phyloP scores from a whole-genome alignment of 306 rosid genomes.

The Castanea mollissima region DNA sequence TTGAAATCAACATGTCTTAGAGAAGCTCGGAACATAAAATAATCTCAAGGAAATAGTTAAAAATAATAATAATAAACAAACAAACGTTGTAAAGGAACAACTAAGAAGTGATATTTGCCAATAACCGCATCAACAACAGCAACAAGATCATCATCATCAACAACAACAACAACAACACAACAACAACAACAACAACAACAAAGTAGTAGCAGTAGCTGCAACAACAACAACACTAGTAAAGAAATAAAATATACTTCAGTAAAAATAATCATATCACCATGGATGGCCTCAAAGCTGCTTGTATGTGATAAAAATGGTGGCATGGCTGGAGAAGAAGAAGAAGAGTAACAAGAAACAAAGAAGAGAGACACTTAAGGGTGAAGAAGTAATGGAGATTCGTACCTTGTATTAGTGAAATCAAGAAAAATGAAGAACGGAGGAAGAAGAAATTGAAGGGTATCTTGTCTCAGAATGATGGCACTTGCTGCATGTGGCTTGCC shows the following conservation, averaged over 20 bases:
- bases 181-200: neutral
- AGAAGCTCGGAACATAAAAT: neutral
- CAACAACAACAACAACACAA: neutral
- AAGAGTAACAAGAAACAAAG: neutral
- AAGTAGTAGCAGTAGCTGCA: too few species aligned
- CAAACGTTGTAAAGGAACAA: neutral
- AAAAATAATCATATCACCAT: neutral
- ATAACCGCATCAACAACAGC: too few species aligned
- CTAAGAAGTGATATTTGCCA: neutral
- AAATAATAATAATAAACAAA: neutral
- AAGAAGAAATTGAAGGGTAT: neutral
- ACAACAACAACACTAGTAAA: neutral
- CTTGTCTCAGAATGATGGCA: constrained; percentile 4
- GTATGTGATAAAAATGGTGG: neutral
- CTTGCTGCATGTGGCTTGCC: neutral
- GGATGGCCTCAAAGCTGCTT: neutral
- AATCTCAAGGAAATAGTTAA: neutral
- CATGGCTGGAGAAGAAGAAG: neutral
- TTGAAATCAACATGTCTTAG: neutral
- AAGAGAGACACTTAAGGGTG: neutral
- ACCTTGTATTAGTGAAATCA: neutral
- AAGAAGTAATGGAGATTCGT: neutral
- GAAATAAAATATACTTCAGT: neutral
- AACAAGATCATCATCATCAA: neutral
- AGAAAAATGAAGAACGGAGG: neutral